Base-by-base conservation (phyloP, 73 alveolate species). In the Tetrahymena malaccensis region DNA sequence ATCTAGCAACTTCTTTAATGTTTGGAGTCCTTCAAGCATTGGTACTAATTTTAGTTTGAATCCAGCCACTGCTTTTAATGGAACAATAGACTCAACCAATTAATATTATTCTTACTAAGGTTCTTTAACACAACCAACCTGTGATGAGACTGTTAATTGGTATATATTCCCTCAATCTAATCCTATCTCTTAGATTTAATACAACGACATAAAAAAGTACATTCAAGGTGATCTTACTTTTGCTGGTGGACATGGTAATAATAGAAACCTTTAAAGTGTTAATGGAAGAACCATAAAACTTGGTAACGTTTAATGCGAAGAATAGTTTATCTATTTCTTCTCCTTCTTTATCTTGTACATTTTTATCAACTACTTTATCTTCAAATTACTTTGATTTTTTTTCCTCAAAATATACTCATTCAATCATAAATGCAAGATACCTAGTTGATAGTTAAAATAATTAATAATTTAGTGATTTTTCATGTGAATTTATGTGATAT, bases 331-430 rank as follows among this genome's bases (percentile, higher is more conserved):
- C 44, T 95, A 95, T 44, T 95, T 95, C 93, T 95, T 95, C 97
- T 95, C 97, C 95, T 95, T 95, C 85, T 95, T 95, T 44, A 95
- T 95, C 94, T 95, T 95, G 15, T 95, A 95, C 94, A 95, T 95
- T 34, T 95, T 95, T 37, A 95, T 95, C 55, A 95, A 95, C 40
- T 95, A 95, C 89, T 95, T 95, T 93, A 95, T 95, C 93, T 95
- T 95, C 94, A 95, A 95, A 50, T 85, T 95, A 85, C 93, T 95
- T 34, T 95, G 97, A 95, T 85, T 27, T 1, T n/a, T 10, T 12
- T 27, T 7, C 83, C 27, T 50, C 83, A 19, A 50, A 44, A 50
- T 19, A 19, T 50, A 50, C 7, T 50, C 1, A 50, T 19, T 50
- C 8, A 50, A 7, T 50, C 27, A 50, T 3, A 50, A 50, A 40